These are phyloP conservation scores for Penicillium sp. DNA, from an alignment of 2,329 filamentous ascomycete species.

Conservation along the genomic window DNA sequence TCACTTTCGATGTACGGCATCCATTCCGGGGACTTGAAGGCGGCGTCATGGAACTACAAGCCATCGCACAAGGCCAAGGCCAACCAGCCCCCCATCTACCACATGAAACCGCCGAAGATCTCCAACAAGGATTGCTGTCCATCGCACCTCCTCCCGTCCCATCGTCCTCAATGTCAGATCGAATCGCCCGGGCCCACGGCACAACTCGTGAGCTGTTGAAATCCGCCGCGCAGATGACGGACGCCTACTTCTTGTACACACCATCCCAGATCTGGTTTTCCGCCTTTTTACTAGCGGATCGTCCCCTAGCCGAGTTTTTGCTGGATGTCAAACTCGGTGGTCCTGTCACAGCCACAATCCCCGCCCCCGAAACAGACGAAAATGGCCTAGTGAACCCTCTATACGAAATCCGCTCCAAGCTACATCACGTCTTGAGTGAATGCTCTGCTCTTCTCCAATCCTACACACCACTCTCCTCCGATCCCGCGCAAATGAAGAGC, in stretches of 20 bases:
- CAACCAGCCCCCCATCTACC: slow-evolving; percentile 32
- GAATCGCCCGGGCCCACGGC: slow-evolving; percentile 66
- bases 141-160: slow-evolving; percentile 31
- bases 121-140: slow-evolving; percentile 33
- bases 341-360: slow-evolving; percentile 15
- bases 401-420: slow-evolving; percentile 38
- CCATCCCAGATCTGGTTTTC: slow-evolving; percentile 92
- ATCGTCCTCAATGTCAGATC: slow-evolving; percentile 39
- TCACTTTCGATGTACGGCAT: slow-evolving; percentile 90
- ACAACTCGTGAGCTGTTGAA: slow-evolving; percentile 72
- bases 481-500: slow-evolving; percentile 44
- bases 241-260: slow-evolving; percentile 96
- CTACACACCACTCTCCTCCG: slow-evolving; percentile 40
- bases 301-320: slow-evolving; percentile 46
- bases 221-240: slow-evolving; percentile 79
- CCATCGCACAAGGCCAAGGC: slow-evolving; percentile 63
- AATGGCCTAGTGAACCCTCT: slow-evolving; percentile 24
- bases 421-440: slow-evolving; percentile 38
- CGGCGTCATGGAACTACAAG: slow-evolving; percentile 75
- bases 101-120: slow-evolving; percentile 32
- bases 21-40: slow-evolving; percentile 87
- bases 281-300: slow-evolving; percentile 72
- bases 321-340: slow-evolving; percentile 46
- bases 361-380: slow-evolving; percentile 3
- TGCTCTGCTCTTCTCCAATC: slow-evolving; percentile 43